These are phyloP conservation scores for Daldinia sp. DNA, from an alignment of 2,329 filamentous ascomycete genomes.

Conservation along the genomic window DNA sequence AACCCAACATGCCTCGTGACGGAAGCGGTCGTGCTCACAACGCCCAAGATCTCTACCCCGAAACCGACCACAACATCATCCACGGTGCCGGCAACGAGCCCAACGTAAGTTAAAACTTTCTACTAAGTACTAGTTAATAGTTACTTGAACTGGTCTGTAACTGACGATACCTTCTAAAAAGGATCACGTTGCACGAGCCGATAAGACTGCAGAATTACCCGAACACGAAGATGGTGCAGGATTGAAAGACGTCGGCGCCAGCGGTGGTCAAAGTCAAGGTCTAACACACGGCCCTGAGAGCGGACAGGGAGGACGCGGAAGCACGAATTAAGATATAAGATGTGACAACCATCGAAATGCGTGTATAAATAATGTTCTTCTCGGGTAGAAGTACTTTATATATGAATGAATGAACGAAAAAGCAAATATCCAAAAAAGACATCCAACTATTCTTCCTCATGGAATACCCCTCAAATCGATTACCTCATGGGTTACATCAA, in stretches of 20 bases:
- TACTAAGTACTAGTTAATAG: too few species aligned
- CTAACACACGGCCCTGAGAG: conserved; percentile 55
- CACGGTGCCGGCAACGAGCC: conserved; percentile 58
- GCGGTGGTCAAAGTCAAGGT: conserved; percentile 60
- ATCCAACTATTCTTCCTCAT: too few species aligned
- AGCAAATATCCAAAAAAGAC: too few species aligned
- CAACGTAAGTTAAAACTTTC: conserved; percentile 50
- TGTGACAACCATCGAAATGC: not conserved
- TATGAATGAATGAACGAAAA: not conserved
- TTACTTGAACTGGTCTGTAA: not conserved
- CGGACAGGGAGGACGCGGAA: conserved; percentile 56
- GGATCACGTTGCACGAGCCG: conserved; percentile 58
- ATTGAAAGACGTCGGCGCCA: conserved; percentile 56
- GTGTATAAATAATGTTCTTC: not conserved
- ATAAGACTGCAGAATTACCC: conserved; percentile 64
- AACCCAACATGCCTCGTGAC: conserved; percentile 60
- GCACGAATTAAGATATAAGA: conserved; percentile 49
- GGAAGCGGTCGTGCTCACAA: conserved; percentile 64
- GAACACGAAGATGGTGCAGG: conserved; percentile 60
- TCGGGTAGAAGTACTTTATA: not conserved
- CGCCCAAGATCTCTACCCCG: conserved; percentile 51
- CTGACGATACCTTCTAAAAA: conserved; percentile 8
- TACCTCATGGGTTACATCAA: not conserved
- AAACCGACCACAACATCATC: conserved; percentile 56
- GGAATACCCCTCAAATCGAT: too few species aligned